phyloP scores from a whole-genome alignment of 2,329 filamentous ascomycete species.

The Catunica adiposa region DNA sequence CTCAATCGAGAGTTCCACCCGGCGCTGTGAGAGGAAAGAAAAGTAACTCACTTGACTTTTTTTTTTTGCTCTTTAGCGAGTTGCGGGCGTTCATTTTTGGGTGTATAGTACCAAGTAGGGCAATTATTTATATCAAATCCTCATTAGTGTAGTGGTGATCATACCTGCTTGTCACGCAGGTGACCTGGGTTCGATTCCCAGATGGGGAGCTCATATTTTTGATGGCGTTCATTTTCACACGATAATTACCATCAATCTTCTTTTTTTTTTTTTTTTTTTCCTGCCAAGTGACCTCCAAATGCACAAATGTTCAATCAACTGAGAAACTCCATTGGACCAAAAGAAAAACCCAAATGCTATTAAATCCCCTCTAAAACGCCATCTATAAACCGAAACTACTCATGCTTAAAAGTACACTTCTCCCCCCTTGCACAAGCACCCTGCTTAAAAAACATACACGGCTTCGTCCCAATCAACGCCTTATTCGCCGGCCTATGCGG shows the following conservation, averaged over 20 bases:
- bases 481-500: constrained; percentile 34
- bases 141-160: constrained; percentile 1
- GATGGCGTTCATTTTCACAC: neutral
- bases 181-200: neutral
- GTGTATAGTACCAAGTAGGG: neutral
- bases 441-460: constrained; percentile 53
- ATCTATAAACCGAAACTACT: constrained; percentile 19
- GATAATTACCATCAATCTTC: neutral
- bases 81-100: too few species aligned
- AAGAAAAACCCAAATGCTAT: too few species aligned
- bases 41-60: too few species aligned
- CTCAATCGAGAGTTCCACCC: too few species aligned
- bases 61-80: neutral
- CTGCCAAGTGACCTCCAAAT: too few species aligned
- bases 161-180: constrained; percentile 1
- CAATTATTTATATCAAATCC: neutral
- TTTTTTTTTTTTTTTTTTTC: neutral
- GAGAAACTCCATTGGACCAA: too few species aligned
- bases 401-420: constrained; percentile 58
- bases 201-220: constrained; percentile 6
- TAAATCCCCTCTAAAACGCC: too few species aligned
- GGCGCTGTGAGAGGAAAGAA: too few species aligned
- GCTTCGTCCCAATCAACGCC: constrained; percentile 46
- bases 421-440: constrained; percentile 58
- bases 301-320: too few species aligned